Conservation (phyloP, 768 basidiomycete species). For the Phaffia tasmanica region DNA sequence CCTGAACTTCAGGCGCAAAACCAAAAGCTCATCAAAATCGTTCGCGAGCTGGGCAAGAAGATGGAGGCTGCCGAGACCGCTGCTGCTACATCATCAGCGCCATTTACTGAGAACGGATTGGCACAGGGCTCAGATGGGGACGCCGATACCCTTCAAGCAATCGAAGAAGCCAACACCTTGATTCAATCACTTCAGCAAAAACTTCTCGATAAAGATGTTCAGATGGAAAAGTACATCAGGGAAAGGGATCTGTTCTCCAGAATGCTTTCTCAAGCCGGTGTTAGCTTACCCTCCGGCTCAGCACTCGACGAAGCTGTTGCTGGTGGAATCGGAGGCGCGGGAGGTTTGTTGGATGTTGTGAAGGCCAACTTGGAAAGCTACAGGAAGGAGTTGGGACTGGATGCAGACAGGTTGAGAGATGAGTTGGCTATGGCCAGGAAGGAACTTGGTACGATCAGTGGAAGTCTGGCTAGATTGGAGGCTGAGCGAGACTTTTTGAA, state of each 20-base stretch:
- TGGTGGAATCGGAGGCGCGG: slow-evolving; percentile 3
- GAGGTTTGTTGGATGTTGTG: slow-evolving; percentile 17
- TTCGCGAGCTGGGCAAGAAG: slow-evolving; percentile 67
- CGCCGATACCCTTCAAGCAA: slow-evolving; percentile 54
- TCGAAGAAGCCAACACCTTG: slow-evolving; percentile 76
- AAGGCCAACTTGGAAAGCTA: slow-evolving; percentile 69
- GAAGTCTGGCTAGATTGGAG: slow-evolving; percentile 67
- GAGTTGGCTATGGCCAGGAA: slow-evolving; percentile 55
- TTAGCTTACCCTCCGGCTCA: slow-evolving; percentile 11
- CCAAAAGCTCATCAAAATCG: slow-evolving; percentile 71
- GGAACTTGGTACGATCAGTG: slow-evolving; percentile 54
- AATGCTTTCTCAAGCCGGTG: slow-evolving; percentile 52
- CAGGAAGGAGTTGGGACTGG: slow-evolving; percentile 65
- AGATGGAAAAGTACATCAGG: slow-evolving; percentile 69
- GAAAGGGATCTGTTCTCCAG: slow-evolving; percentile 75
- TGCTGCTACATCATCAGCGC: slow-evolving; percentile 29
- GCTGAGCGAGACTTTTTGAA: slow-evolving; percentile 68
- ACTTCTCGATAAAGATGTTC: slow-evolving; percentile 65
- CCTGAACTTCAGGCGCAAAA: slow-evolving; percentile 80
- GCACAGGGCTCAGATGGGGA: slow-evolving; percentile 58
- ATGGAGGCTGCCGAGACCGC: slow-evolving; percentile 69
- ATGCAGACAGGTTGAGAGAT: slow-evolving; percentile 60
- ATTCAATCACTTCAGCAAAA: slow-evolving; percentile 68
- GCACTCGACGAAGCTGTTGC: slow-evolving; percentile 11
- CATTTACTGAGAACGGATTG: slow-evolving; percentile 32